Percentiles rank a stretch among this genome's conserved stretches.
Evolutionary conservation across 345 rosid genomes (phyloP).

Genomic region (Salix brachista): DNA sequence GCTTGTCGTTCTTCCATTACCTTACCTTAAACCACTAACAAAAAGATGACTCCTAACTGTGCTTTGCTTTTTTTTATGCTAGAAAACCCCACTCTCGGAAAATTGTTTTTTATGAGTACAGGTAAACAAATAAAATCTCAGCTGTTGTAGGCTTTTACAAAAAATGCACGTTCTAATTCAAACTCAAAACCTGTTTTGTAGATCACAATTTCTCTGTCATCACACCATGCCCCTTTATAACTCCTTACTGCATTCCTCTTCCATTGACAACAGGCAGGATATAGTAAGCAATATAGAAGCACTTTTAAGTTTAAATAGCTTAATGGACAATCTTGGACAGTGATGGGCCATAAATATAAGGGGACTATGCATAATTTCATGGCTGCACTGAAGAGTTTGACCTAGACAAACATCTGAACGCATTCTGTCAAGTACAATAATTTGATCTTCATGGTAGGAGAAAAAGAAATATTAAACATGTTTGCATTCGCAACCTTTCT

Average conservation of each 20-base stretch:
- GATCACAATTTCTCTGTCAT: fast-evolving
- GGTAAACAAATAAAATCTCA: fast-evolving
- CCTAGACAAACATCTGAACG: background rate
- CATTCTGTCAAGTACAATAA: slow-evolving; percentile 1
- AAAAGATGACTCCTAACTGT: background rate
- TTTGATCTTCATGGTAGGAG: background rate
- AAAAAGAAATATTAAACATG: background rate
- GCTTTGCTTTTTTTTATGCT: no score
- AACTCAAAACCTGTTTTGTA: fast-evolving
- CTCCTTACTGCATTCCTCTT: background rate
- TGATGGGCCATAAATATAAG: background rate
- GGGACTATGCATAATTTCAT: background rate
- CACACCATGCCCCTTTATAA: no score
- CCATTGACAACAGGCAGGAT: background rate
- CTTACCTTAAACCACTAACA: background rate
- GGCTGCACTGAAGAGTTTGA: background rate
- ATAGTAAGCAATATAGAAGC: background rate
- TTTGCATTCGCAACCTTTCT: background rate
- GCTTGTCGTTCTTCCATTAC: background rate
- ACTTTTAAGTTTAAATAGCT: slow-evolving; percentile 4
- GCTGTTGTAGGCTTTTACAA: fast-evolving
- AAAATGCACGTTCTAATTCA: no score
- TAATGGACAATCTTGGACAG: background rate
- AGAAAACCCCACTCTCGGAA: no score
- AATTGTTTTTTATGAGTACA: fast-evolving